Conservation (phyloP, 805 yeast species). For the Alloascoidea hylecoeti region DNA sequence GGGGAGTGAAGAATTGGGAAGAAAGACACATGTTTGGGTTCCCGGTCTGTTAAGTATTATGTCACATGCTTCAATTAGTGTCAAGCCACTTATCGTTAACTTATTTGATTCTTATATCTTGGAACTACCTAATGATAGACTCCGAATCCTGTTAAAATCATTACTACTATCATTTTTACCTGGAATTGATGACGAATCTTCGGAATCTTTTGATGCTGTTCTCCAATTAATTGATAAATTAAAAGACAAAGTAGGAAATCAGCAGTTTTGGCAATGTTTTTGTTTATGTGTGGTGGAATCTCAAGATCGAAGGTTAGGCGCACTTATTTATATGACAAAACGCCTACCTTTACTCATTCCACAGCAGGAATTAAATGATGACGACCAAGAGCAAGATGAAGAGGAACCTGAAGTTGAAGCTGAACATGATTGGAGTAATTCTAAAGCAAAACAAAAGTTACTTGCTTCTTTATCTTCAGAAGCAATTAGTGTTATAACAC, state of each 20-base stretch:
- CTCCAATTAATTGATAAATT: conserved; percentile 46
- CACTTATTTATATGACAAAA: conserved; percentile 58
- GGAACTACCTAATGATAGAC: conserved; percentile 28
- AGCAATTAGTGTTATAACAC: conserved; percentile 48
- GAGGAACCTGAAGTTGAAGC: conserved; percentile 4
- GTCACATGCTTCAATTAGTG: conserved; percentile 79
- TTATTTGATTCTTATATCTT: conserved; percentile 44
- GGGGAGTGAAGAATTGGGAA: conserved; percentile 37
- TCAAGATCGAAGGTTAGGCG: conserved; percentile 74
- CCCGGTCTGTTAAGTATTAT: conserved; percentile 88
- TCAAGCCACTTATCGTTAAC: conserved; percentile 63
- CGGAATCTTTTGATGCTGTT: conserved; percentile 61
- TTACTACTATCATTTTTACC: conserved; percentile 63
- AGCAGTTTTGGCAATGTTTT: conserved; percentile 80
- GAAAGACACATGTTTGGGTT: conserved; percentile 62
- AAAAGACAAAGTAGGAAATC: conserved; percentile 41
- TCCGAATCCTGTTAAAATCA: conserved; percentile 52
- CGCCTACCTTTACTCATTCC: conserved; percentile 48
- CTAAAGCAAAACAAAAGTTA: conserved; percentile 11
- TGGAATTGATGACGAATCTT: conserved; percentile 85
- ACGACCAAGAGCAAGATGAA: conserved; percentile 8
- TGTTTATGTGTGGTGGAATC: conserved; percentile 65
- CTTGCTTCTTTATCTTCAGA: conserved; percentile 24
- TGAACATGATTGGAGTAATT: conserved; percentile 9
- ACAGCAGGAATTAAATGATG: conserved; percentile 16